phyloP scores from a whole-genome alignment of 1,284 basidiomycete genomes.

The Afroboletus lepidellus region DNA sequence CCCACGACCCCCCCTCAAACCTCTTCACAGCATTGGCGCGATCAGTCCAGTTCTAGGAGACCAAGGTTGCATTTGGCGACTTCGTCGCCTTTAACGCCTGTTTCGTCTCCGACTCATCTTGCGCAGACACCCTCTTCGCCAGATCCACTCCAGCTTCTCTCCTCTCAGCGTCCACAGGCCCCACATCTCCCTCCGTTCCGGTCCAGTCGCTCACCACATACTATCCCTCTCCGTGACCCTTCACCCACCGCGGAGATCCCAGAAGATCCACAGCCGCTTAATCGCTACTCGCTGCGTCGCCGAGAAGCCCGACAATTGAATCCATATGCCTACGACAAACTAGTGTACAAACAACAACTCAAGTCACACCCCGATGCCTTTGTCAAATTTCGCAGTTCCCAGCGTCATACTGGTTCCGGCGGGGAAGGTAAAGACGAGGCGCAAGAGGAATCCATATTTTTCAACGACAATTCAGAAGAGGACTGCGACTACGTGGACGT shows the following conservation, averaged over 20 bases:
- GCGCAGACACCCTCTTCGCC: slow-evolving; percentile 19
- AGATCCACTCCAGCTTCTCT: slow-evolving; percentile 25
- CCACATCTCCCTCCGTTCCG: neutral
- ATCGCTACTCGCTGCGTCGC: slow-evolving; percentile 50
- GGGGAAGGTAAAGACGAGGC: slow-evolving; percentile 28
- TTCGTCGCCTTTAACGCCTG: slow-evolving; percentile 29
- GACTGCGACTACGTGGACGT: slow-evolving; percentile 29
- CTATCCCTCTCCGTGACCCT: neutral
- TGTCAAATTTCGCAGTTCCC: slow-evolving; percentile 42
- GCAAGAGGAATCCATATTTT: slow-evolving; percentile 25
- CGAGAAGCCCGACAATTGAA: slow-evolving; percentile 51
- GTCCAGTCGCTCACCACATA: neutral
- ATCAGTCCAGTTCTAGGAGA: slow-evolving; percentile 1
- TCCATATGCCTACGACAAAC: slow-evolving; percentile 53
- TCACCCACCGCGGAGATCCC: slow-evolving; percentile 7
- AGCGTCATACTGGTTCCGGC: slow-evolving; percentile 8
- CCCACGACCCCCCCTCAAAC: slow-evolving; percentile 17
- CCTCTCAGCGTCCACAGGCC: slow-evolving; percentile 1
- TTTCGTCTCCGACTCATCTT: slow-evolving; percentile 18
- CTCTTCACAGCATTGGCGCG: slow-evolving; percentile 14
- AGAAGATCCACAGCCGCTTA: slow-evolving; percentile 21
- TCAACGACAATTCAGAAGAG: slow-evolving; percentile 22
- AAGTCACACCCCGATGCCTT: slow-evolving; percentile 56
- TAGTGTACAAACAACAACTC: slow-evolving; percentile 47
- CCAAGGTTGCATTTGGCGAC: neutral